phyloP scores from a whole-genome alignment of 1,139 yeast genomes.

The Zygoascus meyerae region DNA sequence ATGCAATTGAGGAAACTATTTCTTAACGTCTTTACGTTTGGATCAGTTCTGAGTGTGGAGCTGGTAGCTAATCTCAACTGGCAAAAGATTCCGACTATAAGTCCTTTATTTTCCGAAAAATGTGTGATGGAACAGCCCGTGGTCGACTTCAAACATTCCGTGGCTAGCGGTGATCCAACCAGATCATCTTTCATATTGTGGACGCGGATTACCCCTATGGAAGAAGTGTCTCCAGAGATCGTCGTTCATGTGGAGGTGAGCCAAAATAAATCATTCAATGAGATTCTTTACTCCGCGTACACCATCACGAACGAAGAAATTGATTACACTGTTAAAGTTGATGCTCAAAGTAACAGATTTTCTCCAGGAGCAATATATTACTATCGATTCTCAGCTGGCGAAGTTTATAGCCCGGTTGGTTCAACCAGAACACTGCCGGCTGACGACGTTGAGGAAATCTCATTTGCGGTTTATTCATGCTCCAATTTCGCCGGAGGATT shows the following conservation, averaged over 20 bases:
- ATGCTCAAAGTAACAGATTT: not conserved
- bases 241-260: slow-evolving; percentile 1
- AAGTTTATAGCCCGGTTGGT: slow-evolving; percentile 5
- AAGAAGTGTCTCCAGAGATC: not conserved
- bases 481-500: slow-evolving; percentile 11
- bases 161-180: slow-evolving; percentile 10
- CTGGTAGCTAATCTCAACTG: not conserved
- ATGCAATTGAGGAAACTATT: not conserved
- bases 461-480: slow-evolving; percentile 11
- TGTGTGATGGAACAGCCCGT: not conserved
- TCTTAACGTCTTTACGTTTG: not conserved
- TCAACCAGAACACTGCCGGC: slow-evolving; percentile 5
- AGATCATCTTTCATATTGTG: slow-evolving; percentile 5
- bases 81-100: not conserved
- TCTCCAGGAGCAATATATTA: slow-evolving; percentile 1
- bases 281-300: not conserved
- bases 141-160: slow-evolving; percentile 6
- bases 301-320: slow-evolving; percentile 6
- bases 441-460: not conserved
- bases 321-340: slow-evolving; percentile 11
- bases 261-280: not conserved
- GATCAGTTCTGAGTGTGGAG: not conserved
- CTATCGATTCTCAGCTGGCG: slow-evolving; percentile 1
- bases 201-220: slow-evolving; percentile 4
- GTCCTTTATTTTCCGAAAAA: not conserved